Base-by-base conservation (phyloP, 139 green algal species). In the Picochlorum costavermella region DNA sequence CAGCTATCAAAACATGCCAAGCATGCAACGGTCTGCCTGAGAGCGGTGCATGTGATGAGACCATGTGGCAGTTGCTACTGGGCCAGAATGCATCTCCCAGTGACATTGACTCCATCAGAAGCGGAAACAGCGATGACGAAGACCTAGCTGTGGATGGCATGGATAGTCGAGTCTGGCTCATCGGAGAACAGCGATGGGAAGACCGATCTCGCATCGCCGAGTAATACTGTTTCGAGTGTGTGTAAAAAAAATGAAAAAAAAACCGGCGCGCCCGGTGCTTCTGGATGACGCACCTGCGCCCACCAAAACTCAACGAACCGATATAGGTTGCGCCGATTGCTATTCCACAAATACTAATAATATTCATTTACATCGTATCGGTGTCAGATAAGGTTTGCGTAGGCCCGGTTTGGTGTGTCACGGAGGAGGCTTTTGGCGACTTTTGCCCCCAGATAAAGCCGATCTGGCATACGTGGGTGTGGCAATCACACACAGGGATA, bases 101-200 rank as follows among this genome's bases (percentile, higher is more conserved):
- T 12, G 76, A 87, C 40, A 50, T 89, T 3, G 40, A 70, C 8
- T 49, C 20, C 4, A 33, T 90, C 31, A 13, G 31, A 23, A 61
- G 37, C 13, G 76, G 72, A 26, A 50, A 74, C 29, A 75, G 63
- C 4, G 80, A 66, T 13, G 83, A 89, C 23, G 81, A 87, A 28
- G 86, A 93, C 56, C 63, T 77, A 43, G 65, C 63, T 2, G 44
- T 53, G 12, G 50, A 76, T 30, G 63, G 66, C 17, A 69, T 64
- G 2, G 59, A 61, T 13, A 73, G 68, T 13, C 53, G 74, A 0
- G 82, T 92, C 29, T 94, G 79, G 71, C 69, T 93, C 49, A 44
- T 93, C 14, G 86, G 86, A 0, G 86, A 93, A 74, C 83, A 90
- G 83, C 72, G 86, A 6, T 93, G 86, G 86, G 73, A 78, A 51